Evolutionary conservation across 805 yeast species (phyloP).

Genomic region (Naumovozyma dairenensis): DNA sequence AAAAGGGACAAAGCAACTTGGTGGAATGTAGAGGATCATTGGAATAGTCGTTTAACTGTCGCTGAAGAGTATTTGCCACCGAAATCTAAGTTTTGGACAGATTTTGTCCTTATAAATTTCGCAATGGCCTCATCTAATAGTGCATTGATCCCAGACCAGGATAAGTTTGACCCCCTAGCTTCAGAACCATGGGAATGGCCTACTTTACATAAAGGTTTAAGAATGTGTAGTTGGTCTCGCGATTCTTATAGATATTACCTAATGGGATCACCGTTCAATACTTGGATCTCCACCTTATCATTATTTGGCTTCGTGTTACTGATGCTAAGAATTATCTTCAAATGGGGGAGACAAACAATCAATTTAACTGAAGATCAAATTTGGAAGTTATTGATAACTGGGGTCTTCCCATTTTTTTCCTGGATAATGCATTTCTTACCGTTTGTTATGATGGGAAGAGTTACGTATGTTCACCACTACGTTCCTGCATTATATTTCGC

Average conservation of each 20-base stretch:
- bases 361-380: conserved; percentile 35
- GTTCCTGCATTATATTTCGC: conserved; percentile 94
- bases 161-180: conserved; percentile 61
- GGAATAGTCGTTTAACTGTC: conserved; percentile 46
- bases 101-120: conserved; percentile 62
- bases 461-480: conserved; percentile 93
- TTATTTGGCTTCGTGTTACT: conserved; percentile 42
- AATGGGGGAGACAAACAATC: conserved; percentile 64
- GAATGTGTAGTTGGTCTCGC: conserved; percentile 66
- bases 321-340: conserved; percentile 31
- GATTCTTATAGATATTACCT: conserved; percentile 52
- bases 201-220: conserved; percentile 59
- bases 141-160: conserved; percentile 69
- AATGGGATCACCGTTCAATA: conserved; percentile 69
- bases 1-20: conserved; percentile 73
- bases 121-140: conserved; percentile 87
- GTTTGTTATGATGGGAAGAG: conserved; percentile 89
- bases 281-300: conserved; percentile 62
- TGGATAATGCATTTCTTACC: conserved; percentile 88
- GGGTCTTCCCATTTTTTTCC: conserved; percentile 77
- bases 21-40: conserved; percentile 78
- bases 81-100: conserved; percentile 65
- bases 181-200: conserved; percentile 89
- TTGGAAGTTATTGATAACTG: conserved; percentile 46
- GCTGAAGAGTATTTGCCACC: conserved; percentile 45